These are phyloP conservation scores for Rhizopogon rudus DNA, from an alignment of 768 basidiomycete species.

Conservation along the genomic window DNA sequence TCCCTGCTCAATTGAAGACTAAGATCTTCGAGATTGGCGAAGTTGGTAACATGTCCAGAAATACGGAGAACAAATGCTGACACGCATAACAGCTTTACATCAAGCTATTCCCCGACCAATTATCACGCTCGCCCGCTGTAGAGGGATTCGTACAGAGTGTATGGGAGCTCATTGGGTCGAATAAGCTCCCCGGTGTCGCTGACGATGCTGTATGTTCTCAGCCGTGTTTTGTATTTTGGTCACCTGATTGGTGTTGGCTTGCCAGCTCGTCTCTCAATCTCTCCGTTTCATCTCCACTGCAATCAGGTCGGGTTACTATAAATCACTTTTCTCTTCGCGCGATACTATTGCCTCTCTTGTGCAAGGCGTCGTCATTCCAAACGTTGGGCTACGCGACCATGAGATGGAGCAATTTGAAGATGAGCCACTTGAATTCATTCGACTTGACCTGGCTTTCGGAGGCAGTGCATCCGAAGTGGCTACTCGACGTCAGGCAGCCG, in stretches of 20 bases:
- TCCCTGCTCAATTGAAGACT: slow-evolving; percentile 89
- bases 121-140: slow-evolving; percentile 58
- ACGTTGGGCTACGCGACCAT: slow-evolving; percentile 80
- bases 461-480: slow-evolving; percentile 57
- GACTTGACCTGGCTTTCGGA: slow-evolving; percentile 69
- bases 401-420: slow-evolving; percentile 97
- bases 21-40: slow-evolving; percentile 88
- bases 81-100: slow-evolving; percentile 55
- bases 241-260: background rate
- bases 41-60: slow-evolving; percentile 32
- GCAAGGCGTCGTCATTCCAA: slow-evolving; percentile 91
- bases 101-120: slow-evolving; percentile 77
- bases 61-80: background rate
- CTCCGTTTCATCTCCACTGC: slow-evolving; percentile 89
- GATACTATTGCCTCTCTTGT: slow-evolving; percentile 80
- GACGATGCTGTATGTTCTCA: slow-evolving; percentile 58
- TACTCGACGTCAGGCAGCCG: slow-evolving; percentile 89
- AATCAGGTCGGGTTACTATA: slow-evolving; percentile 84
- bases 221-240: background rate
- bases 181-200: slow-evolving; percentile 60
- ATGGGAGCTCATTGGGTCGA: slow-evolving; percentile 78
- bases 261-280: slow-evolving; percentile 83
- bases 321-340: slow-evolving; percentile 71
- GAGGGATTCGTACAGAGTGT: slow-evolving; percentile 78
- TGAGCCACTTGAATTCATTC: slow-evolving; percentile 92